phyloP scores from a whole-genome alignment of 805 yeast species.

The Priceomyces fermenticarens region DNA sequence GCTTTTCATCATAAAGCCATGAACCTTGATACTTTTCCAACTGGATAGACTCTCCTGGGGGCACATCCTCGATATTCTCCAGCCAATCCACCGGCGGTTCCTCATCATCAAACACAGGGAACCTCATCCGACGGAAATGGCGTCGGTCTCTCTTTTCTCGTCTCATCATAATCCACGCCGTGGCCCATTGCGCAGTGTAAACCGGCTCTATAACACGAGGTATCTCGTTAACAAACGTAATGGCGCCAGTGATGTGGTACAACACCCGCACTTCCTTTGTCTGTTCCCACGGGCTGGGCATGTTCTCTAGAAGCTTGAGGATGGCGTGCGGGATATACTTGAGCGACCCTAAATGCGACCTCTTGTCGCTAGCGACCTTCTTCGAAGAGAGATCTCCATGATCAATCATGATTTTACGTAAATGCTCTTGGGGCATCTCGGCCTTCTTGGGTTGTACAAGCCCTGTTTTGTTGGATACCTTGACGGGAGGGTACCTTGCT shows the following conservation, averaged over 20 bases:
- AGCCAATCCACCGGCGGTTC: slow-evolving; percentile 86
- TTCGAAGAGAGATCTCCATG: slow-evolving; percentile 84
- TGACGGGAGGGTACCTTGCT: slow-evolving; percentile 36
- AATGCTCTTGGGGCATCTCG: slow-evolving; percentile 92
- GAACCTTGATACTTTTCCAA: slow-evolving; percentile 65
- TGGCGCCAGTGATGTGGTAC: slow-evolving; percentile 90
- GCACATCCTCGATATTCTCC: slow-evolving; percentile 73
- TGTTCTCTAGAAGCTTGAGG: slow-evolving; percentile 81
- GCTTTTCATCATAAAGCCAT: slow-evolving; percentile 81
- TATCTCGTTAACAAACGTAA: slow-evolving; percentile 88
- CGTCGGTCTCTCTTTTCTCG: slow-evolving; percentile 87
- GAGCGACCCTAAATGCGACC: slow-evolving; percentile 84
- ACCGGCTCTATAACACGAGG: slow-evolving; percentile 93
- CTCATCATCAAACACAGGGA: slow-evolving; percentile 97
- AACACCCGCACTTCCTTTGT: slow-evolving; percentile 80
- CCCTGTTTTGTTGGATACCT: slow-evolving; percentile 35
- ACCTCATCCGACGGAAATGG: slow-evolving; percentile 86
- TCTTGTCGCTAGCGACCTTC: slow-evolving; percentile 77
- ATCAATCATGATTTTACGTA: slow-evolving; percentile 76
- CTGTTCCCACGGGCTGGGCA: slow-evolving; percentile 99
- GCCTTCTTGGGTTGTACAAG: slow-evolving; percentile 59
- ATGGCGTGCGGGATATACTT: slow-evolving; percentile 96
- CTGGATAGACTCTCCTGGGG: slow-evolving; percentile 68
- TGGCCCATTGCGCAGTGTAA: slow-evolving; percentile 93
- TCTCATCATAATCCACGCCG: slow-evolving; percentile 90